Conservation (phyloP, 208 protist genomes). For the Tritrichomonas foetus region DNA sequence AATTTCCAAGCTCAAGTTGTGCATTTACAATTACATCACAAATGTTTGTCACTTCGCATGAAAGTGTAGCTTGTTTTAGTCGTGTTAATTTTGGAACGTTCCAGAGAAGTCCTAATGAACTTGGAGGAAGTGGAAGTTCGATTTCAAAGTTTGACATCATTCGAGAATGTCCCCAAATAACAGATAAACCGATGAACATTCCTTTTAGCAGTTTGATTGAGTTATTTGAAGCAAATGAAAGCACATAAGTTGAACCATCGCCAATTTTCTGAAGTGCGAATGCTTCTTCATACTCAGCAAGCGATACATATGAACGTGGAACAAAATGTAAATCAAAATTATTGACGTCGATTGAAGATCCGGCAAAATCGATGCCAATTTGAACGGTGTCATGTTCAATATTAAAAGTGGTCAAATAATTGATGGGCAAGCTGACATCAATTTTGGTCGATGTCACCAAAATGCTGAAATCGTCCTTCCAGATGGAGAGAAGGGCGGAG, state of each 20-base stretch:
- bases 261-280: not conserved
- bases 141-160: slow-evolving; percentile 21
- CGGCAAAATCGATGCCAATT: not conserved
- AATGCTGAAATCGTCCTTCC: not conserved
- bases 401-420: not conserved
- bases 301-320: not conserved
- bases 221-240: not conserved
- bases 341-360: not conserved
- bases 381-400: not conserved
- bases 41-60: not conserved
- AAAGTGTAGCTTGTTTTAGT: not conserved
- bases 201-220: not conserved
- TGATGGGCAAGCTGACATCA: not conserved
- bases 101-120: not conserved
- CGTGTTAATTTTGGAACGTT: not conserved
- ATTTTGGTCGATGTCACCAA: not conserved
- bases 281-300: not conserved
- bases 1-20: not conserved
- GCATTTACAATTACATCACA: not conserved
- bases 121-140: not conserved
- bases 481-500: not conserved
- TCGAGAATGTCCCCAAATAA: not conserved
- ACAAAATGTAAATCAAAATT: not conserved
- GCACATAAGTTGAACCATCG: not conserved
- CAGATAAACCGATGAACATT: not conserved